Percentiles rank a stretch among this genome's conserved stretches.
phyloP scores from a whole-genome alignment of 129 eudicot genomes.

The Pulicaria dysenterica region DNA sequence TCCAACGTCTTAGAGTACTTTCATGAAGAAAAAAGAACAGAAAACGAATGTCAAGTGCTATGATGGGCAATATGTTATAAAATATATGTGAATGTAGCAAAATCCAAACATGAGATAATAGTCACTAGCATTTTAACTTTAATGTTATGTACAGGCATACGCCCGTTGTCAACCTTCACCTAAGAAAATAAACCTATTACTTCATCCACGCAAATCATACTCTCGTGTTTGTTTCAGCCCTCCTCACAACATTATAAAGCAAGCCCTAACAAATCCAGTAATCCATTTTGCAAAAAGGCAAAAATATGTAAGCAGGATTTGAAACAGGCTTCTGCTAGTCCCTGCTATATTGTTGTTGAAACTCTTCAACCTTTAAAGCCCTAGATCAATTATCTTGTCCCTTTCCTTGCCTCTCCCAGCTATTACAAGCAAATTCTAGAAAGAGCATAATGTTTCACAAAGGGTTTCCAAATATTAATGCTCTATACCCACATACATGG shows the following conservation, averaged over 20 bases:
- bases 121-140: not conserved
- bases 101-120: slow-evolving; percentile 18
- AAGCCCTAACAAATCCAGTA: not conserved
- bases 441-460: slow-evolving; percentile 7
- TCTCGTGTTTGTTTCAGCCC: not conserved
- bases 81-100: slow-evolving; percentile 14
- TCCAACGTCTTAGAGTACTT: slow-evolving; percentile 93
- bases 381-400: not conserved
- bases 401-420: not conserved
- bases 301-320: not conserved
- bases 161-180: slow-evolving; percentile 14
- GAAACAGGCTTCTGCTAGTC: not conserved
- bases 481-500: not conserved
- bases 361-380: not conserved
- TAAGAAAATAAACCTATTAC: not conserved
- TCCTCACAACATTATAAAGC: not conserved
- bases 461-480: not conserved
- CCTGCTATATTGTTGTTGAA: not conserved
- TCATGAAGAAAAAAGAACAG: slow-evolving; percentile 20
- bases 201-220: not conserved
- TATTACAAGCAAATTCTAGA: not conserved
- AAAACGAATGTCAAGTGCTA: slow-evolving; percentile 11
- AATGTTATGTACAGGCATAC: slow-evolving; percentile 13
- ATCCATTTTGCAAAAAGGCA: not conserved
- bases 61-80: slow-evolving; percentile 1